A percentile compares a stretch with the other conserved stretches of the same genome.
These are phyloP conservation scores for Apiospora aurea DNA, from an alignment of 2,329 filamentous ascomycete genomes.

Conservation along the genomic window DNA sequence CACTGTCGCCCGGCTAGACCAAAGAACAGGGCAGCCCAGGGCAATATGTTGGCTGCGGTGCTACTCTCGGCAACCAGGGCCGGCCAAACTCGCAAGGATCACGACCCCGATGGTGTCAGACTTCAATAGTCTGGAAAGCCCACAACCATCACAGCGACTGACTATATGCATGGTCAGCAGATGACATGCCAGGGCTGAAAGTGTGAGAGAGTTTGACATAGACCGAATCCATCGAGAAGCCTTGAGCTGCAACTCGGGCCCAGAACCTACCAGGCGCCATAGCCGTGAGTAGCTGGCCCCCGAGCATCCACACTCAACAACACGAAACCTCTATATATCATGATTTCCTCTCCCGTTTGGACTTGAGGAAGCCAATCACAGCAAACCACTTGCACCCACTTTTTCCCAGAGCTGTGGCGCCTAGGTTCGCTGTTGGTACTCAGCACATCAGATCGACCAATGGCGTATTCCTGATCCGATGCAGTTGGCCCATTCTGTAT, in stretches of 20 bases:
- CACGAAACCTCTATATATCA: background rate
- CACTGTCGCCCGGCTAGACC: background rate
- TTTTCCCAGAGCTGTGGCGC: constrained; percentile 15
- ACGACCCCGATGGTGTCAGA: background rate
- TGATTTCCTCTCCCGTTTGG: background rate
- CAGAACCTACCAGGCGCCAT: background rate
- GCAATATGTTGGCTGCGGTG: background rate
- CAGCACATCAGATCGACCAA: background rate
- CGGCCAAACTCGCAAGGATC: background rate
- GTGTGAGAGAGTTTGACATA: background rate
- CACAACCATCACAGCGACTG: background rate
- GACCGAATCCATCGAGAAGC: background rate
- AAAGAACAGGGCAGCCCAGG: no score
- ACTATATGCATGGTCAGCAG: constrained; percentile 13
- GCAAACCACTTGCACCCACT: background rate
- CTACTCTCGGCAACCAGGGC: background rate
- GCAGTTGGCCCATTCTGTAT: constrained; percentile 3
- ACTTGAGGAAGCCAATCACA: background rate
- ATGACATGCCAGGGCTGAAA: constrained; percentile 14
- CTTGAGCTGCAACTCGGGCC: background rate
- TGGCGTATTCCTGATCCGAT: background rate
- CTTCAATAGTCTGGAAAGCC: constrained; percentile 12
- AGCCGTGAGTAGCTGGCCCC: background rate
- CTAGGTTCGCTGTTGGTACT: background rate
- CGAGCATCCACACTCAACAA: background rate